Base-by-base conservation (phyloP, 306 rosid species). In the Citrullus colocynthis region DNA sequence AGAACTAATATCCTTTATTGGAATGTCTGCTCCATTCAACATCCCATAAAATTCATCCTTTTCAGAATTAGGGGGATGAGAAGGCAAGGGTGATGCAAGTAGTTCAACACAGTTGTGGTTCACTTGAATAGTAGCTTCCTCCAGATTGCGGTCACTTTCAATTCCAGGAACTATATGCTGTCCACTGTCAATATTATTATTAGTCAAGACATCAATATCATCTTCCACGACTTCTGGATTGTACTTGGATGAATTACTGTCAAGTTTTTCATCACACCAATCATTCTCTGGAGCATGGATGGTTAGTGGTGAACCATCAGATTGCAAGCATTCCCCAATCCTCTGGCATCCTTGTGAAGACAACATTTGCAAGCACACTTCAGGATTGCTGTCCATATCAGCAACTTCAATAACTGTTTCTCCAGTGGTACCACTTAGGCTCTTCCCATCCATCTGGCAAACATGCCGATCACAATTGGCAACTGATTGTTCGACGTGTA, bases 281-380 rank as follows among this genome's bases (percentile, higher is more conserved):
- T 81, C 88, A 55, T 51, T 67, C 82, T 74, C 83, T 78, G 76
- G 45, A 75, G 75, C 60, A 77, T 66, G 81, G 37, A 65, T 80
- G 41, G 81, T 58, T 11, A 45, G 83, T 51, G 87, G 83, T 56
- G 86, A 90, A 84, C 62, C 85, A 83, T 77, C 83, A 65, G 80
- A 79, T 36, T 80, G 86, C 56, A 83, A 82, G 77, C 78, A 78
- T 81, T 78, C 87, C 79, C 64, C 70, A 78, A 75, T 75, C 65
- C 74, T 76, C 65, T 74, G 80, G 42, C 78, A 83, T 74, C 80
- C 76, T 41, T 76, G 81, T 75, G 86, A 84, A 75, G 87, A 76
- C 10, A 41, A 78, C 66, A 74, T 58, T 74, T 76, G 84, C 78
- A 75, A 81, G 82, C 65, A 59, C 12, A 73, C 54, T 81, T 79